phyloP scores from a whole-genome alignment of 352 stramenopile genomes.

The Saprolegnia parasitica region DNA sequence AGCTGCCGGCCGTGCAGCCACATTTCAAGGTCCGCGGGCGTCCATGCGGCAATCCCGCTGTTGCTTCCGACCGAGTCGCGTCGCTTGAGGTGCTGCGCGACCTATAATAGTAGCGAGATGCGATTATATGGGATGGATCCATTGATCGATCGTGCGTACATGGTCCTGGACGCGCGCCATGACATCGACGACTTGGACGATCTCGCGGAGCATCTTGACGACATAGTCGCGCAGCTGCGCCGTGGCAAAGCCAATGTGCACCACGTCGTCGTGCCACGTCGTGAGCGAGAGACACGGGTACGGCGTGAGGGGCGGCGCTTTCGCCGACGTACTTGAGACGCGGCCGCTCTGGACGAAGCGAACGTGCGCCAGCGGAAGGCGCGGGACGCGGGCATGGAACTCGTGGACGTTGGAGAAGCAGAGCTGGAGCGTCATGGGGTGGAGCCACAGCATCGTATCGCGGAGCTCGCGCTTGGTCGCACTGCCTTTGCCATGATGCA shows the following conservation, averaged over 20 bases:
- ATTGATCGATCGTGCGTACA: not conserved
- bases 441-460: constrained; percentile 9
- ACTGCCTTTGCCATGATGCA: not conserved
- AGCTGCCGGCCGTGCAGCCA: constrained; percentile 21
- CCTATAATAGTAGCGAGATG: constrained; percentile 1
- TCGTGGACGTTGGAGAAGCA: constrained; percentile 2
- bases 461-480: not conserved
- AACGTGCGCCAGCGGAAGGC: constrained; percentile 7
- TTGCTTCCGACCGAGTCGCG: constrained; percentile 2
- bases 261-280: not conserved
- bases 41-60: not conserved
- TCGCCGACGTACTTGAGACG: not conserved
- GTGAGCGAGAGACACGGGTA: constrained; percentile 10
- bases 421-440: constrained; percentile 10
- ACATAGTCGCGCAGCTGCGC: not conserved
- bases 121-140: too few relatives aligned
- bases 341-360: constrained; percentile 2
- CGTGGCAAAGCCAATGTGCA: not conserved
- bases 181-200: constrained; percentile 26
- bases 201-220: constrained; percentile 4
- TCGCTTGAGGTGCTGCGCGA: not conserved
- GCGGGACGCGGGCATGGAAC: not conserved
- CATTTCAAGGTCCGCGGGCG: constrained; percentile 4
- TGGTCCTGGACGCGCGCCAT: constrained; percentile 22
- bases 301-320: not conserved